Conservation (phyloP, 1,284 basidiomycete genomes). For the Phlebopus sp. region DNA sequence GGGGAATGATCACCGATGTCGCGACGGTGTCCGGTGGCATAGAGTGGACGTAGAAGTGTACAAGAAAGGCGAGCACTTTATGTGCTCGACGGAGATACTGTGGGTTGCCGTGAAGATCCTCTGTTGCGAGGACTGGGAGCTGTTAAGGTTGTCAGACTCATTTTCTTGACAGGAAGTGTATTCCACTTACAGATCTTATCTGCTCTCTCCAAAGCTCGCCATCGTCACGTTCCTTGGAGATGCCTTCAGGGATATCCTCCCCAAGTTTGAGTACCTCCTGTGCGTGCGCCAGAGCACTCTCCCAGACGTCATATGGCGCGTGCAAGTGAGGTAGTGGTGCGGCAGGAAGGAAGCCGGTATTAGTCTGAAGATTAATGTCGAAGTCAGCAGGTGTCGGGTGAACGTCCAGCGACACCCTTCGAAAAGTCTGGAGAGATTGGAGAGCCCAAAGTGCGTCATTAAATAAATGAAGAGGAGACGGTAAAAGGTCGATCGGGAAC, state of each 20-base stretch:
- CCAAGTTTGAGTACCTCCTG: conserved; percentile 59
- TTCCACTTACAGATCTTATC: conserved; percentile 58
- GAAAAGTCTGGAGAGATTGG: conserved; percentile 26
- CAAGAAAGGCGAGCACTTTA: conserved; percentile 84
- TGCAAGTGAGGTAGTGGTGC: conserved; percentile 61
- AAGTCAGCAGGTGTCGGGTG: conserved; percentile 46
- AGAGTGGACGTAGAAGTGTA: conserved; percentile 89
- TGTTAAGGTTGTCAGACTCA: conserved; percentile 31
- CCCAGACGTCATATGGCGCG: conserved; percentile 68
- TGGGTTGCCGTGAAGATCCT: conserved; percentile 49
- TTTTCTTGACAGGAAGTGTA: conserved; percentile 2
- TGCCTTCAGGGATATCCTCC: conserved; percentile 51
- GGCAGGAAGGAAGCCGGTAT: conserved; percentile 88
- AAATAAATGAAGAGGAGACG: conserved; percentile 37
- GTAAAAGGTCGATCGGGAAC: conserved; percentile 35
- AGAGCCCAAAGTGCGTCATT: conserved; percentile 27
- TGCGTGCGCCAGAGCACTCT: conserved; percentile 58
- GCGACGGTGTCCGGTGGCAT: conserved; percentile 45
- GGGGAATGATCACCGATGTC: conserved; percentile 61
- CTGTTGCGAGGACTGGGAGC: conserved; percentile 69
- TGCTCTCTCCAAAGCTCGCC: conserved; percentile 67
- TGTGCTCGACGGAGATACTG: conserved; percentile 80
- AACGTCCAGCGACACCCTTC: conserved; percentile 16
- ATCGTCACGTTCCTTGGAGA: conserved; percentile 46
- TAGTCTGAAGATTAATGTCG: conserved; percentile 73